Evolutionary conservation across 2,329 filamentous ascomycete genomes (phyloP).

Genomic region (Diplodia intermedia): DNA sequence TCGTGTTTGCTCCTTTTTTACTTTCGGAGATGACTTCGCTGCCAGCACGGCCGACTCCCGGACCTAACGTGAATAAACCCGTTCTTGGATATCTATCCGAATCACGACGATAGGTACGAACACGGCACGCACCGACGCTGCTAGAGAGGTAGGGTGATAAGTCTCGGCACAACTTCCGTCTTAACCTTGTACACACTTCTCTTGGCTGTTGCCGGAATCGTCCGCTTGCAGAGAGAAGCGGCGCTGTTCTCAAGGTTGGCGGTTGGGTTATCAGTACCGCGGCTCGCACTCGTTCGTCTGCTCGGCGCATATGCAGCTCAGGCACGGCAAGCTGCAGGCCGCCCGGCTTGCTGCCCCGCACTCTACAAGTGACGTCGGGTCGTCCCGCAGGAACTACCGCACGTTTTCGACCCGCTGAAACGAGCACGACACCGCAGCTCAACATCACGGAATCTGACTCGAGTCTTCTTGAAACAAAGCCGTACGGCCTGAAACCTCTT

Average conservation of each 20-base stretch:
- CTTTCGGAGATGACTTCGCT: not conserved
- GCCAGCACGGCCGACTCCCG: not conserved
- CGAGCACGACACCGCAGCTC: conserved; percentile 18
- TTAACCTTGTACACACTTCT: conserved; percentile 7
- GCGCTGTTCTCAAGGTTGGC: not conserved
- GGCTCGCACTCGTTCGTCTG: not conserved
- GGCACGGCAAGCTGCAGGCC: not conserved
- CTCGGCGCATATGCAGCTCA: not conserved
- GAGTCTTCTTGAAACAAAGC: not conserved
- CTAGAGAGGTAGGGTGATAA: not conserved
- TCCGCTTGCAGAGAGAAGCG: conserved; percentile 13
- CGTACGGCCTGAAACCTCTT: conserved; percentile 10
- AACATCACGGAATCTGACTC: conserved; percentile 5
- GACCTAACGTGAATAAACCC: not conserved
- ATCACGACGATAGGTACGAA: too few relatives aligned
- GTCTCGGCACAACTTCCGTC: conserved; percentile 9
- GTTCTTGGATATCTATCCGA: not conserved
- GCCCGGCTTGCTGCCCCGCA: conserved; percentile 6
- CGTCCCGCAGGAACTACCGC: conserved; percentile 17
- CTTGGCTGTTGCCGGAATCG: conserved; percentile 5
- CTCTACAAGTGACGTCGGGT: conserved; percentile 17
- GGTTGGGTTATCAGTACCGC: not conserved
- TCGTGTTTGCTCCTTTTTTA: conserved; percentile 5
- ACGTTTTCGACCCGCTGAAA: conserved; percentile 6
- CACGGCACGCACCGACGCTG: not conserved